Evolutionary conservation across 345 rosid genomes (phyloP), one percentile per base, ranked within the genome.

Genomic region (Brassica carinata): DNA sequence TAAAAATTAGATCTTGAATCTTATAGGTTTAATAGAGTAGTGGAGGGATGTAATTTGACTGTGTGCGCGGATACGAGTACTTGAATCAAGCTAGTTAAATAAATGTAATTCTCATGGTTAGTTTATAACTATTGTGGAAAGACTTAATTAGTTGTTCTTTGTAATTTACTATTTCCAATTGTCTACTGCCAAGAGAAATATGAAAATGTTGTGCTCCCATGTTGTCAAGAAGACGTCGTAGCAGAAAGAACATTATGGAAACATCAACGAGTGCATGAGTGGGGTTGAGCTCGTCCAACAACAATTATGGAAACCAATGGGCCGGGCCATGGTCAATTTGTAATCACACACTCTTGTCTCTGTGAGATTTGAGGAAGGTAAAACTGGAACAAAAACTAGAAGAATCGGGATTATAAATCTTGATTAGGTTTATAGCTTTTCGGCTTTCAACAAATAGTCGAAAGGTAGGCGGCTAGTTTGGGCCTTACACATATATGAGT

Each of bases 221-320:
- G 57, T 51, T 51, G 18, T 51, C 57, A 51, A 51, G 57, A 51
- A 51, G 57, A 51, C 1, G 57, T 48, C 2, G 17, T 14, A n/a
- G 57, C 18, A 51, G 17, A 51, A 51, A 51, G 17, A 51, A 51
- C 57, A 14, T 14, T 4, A 14, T 51, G 14, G 30, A n/a, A 9
- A 19, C 30, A 67, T 18, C 53, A 67, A 17, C 27, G 15, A 36
- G 51, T 67, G 15, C 71, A 23, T 2, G 57, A n/a, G 17, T 34
- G 17, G 23, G 7, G 23, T 40, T 23, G 72, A 40, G 45, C 72
- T 10, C 9, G 71, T 67, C 69, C 57, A 26, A 19, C 51, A 27
- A 69, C 59, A 48, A 14, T 2, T 70, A 17, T 69, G 36, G 23
- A 51, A n/a, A 14, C 17, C 30, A 70, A 77, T 63, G 76, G 76